Evolutionary conservation across 345 rosid species (phyloP).

Genomic region (Sonneratia alba): DNA sequence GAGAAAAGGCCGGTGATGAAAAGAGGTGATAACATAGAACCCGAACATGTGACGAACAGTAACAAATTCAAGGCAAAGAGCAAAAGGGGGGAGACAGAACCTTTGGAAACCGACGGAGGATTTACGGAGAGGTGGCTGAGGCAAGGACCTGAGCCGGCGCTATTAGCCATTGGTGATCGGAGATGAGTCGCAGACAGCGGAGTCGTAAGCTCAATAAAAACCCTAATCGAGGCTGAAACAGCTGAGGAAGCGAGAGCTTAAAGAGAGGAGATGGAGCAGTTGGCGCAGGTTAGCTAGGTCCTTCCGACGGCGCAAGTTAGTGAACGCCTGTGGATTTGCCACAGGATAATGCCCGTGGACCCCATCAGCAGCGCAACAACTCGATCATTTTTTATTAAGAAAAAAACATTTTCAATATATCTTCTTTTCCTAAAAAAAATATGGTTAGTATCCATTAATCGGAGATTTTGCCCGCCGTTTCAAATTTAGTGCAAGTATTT

Average conservation of each 20-base stretch:
- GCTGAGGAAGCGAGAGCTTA: conserved; percentile 2
- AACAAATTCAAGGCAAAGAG: not conserved
- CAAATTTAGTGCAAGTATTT: too few species aligned
- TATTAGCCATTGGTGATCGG: conserved; percentile 64
- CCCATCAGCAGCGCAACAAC: not conserved
- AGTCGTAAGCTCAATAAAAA: not conserved
- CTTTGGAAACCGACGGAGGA: conserved; percentile 78
- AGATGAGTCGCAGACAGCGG: conserved; percentile 17
- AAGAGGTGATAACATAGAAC: not conserved
- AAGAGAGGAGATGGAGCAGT: not conserved
- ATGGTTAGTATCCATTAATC: too few species aligned
- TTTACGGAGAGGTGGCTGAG: conserved; percentile 44
- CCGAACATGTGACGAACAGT: not conserved
- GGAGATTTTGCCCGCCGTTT: too few species aligned
- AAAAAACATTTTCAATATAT: too few species aligned
- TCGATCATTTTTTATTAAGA: too few species aligned
- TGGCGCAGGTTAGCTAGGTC: conserved; percentile 4
- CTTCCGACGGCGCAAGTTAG: not conserved
- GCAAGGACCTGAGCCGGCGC: conserved; percentile 40
- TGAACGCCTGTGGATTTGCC: too few species aligned
- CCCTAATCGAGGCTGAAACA: not conserved
- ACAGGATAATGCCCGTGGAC: not conserved
- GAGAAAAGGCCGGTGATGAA: not conserved
- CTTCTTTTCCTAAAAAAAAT: too few species aligned
- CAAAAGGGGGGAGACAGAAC: conserved; percentile 14